Conservation (phyloP, 805 yeast genomes). For the Scheffersomyces ergatensis region DNA sequence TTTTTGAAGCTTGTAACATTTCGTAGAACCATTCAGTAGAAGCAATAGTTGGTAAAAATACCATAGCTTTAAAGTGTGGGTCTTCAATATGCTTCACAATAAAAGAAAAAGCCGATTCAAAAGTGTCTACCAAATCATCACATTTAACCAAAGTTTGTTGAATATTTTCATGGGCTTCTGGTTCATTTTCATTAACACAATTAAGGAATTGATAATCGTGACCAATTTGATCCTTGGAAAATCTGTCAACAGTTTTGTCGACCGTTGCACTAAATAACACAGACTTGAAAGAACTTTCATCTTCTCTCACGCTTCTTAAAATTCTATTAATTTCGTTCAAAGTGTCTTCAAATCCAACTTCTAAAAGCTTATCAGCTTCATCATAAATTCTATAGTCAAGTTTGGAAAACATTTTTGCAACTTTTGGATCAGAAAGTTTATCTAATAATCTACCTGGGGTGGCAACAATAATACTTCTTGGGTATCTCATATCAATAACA, state of each 20-base stretch:
- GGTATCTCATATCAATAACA: constrained; percentile 19
- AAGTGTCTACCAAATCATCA: constrained; percentile 52
- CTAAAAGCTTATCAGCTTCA: constrained; percentile 88
- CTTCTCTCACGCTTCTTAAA: constrained; percentile 36
- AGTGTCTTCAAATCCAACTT: constrained; percentile 73
- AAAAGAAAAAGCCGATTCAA: constrained; percentile 54
- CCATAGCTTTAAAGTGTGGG: constrained; percentile 67
- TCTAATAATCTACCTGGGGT: constrained; percentile 87
- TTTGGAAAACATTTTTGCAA: constrained; percentile 46
- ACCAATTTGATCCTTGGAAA: constrained; percentile 63
- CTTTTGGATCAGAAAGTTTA: constrained; percentile 45
- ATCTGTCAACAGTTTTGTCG: constrained; percentile 59
- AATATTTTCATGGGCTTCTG: constrained; percentile 74
- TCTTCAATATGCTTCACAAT: constrained; percentile 39
- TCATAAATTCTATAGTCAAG: constrained; percentile 73
- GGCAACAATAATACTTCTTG: constrained; percentile 70
- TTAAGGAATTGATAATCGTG: constrained; percentile 59
- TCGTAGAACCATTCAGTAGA: constrained; percentile 58
- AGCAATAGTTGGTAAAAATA: constrained; percentile 77
- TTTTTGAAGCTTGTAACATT: constrained; percentile 25
- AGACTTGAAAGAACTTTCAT: constrained; percentile 48
- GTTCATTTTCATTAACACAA: constrained; percentile 70
- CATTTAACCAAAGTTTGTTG: constrained; percentile 64
- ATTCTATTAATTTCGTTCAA: constrained; percentile 54
- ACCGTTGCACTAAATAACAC: constrained; percentile 88